Evolutionary conservation across 2,329 filamentous ascomycete species (phyloP).

Genomic region (Purpureocillium takamizusanense): DNA sequence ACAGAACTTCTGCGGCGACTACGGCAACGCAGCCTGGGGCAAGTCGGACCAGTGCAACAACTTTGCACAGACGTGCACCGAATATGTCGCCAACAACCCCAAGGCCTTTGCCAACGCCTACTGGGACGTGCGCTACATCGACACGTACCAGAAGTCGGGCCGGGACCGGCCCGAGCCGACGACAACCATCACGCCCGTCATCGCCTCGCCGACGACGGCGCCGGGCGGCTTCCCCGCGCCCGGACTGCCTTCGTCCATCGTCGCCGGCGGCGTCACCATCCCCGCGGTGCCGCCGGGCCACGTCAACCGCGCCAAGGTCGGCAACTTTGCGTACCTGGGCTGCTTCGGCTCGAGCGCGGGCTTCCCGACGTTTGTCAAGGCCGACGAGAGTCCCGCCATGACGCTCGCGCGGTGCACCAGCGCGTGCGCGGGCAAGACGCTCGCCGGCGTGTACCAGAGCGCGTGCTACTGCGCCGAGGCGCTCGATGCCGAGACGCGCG

Average conservation of each 20-base stretch:
- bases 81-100: constrained; percentile 38
- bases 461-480: constrained; percentile 36
- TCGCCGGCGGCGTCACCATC: not conserved
- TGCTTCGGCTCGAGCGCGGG: constrained; percentile 31
- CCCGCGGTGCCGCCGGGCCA: constrained; percentile 6
- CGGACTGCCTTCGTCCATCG: not conserved
- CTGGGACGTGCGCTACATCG: constrained; percentile 48
- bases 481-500: constrained; percentile 29
- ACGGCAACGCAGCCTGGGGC: constrained; percentile 46
- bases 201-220: not conserved
- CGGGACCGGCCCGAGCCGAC: not conserved
- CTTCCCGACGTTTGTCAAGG: constrained; percentile 24
- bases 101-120: constrained; percentile 30
- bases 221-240: not conserved
- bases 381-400: constrained; percentile 24
- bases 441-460: constrained; percentile 29
- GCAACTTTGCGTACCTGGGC: constrained; percentile 24
- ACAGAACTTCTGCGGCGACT: constrained; percentile 69
- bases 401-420: constrained; percentile 27
- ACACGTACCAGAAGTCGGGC: constrained; percentile 27
- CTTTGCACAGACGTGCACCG: constrained; percentile 33
- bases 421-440: constrained; percentile 25
- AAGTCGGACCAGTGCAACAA: constrained; percentile 25
- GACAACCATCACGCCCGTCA: not conserved
- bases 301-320: constrained; percentile 22